A percentile compares a stretch with the other conserved stretches of the same genome.
These are phyloP conservation scores for carrot (Daucus carota) DNA, from an alignment of 129 eudicot genomes.

Conservation along the genomic window DNA sequence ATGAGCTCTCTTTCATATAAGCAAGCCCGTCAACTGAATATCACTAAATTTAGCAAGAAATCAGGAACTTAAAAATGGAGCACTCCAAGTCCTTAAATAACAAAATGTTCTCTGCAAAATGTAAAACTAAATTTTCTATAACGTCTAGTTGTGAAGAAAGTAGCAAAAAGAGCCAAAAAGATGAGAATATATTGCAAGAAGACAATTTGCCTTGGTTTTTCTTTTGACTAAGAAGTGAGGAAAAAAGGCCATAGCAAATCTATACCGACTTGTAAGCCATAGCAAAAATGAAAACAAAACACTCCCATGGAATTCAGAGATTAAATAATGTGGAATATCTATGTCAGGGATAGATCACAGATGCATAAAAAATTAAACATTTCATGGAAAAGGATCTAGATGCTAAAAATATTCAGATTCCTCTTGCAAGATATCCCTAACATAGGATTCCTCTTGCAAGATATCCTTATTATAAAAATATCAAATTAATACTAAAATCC, in stretches of 20 bases:
- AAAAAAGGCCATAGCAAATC: background rate
- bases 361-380: background rate
- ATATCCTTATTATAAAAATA: background rate
- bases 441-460: background rate
- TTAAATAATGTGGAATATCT: background rate
- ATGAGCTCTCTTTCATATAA: too few relatives aligned
- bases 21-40: background rate
- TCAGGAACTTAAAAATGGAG: too few relatives aligned
- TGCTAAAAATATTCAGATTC: background rate
- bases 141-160: background rate
- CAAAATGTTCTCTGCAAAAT: background rate
- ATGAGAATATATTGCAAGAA: background rate
- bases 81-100: background rate
- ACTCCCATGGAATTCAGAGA: background rate
- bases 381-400: background rate
- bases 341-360: background rate
- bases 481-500: background rate
- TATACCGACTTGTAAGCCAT: background rate
- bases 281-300: background rate
- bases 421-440: background rate
- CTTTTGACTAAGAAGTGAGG: background rate
- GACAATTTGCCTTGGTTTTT: background rate
- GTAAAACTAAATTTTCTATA: background rate
- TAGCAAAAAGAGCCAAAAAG: background rate
- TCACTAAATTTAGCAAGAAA: background rate